These are phyloP conservation scores for Colletotrichum sp. DNA, from an alignment of 2,329 filamentous ascomycete genomes.

Conservation along the genomic window DNA sequence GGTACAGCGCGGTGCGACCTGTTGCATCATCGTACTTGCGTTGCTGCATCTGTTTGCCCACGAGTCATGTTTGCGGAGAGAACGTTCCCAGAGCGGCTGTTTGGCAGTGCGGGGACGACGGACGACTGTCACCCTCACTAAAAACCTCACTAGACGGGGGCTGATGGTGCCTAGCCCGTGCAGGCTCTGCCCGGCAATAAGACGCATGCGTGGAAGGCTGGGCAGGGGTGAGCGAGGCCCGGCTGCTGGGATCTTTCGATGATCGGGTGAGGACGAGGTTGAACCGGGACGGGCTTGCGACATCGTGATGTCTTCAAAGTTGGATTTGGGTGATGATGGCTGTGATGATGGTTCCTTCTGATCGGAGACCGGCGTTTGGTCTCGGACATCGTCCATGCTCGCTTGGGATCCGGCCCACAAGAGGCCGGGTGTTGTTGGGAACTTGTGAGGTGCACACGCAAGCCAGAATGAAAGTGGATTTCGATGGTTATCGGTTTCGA, in stretches of 20 bases:
- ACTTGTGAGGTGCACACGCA: neutral
- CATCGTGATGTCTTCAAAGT: neutral
- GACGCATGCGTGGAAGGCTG: neutral
- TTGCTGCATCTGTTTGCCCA: neutral
- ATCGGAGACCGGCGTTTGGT: neutral
- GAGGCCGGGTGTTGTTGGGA: neutral
- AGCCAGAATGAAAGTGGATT: neutral
- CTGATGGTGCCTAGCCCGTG: neutral
- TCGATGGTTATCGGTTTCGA: neutral
- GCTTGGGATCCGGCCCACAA: neutral
- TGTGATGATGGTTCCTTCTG: neutral
- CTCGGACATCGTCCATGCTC: neutral
- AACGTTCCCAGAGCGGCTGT: neutral
- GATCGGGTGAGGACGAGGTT: conserved; percentile 1
- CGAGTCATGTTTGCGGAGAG: conserved; percentile 5
- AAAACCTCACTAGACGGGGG: neutral
- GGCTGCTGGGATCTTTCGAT: conserved; percentile 5
- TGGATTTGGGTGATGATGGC: neutral
- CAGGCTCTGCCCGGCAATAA: neutral
- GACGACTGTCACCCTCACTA: conserved; percentile 14
- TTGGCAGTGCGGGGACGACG: conserved; percentile 4
- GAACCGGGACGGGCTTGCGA: neutral
- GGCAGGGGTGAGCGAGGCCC: neutral
- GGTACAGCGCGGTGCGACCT: neutral
- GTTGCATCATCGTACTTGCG: conserved; percentile 8